Conservation (phyloP, 768 basidiomycete genomes). For the Galerina sulciceps region DNA sequence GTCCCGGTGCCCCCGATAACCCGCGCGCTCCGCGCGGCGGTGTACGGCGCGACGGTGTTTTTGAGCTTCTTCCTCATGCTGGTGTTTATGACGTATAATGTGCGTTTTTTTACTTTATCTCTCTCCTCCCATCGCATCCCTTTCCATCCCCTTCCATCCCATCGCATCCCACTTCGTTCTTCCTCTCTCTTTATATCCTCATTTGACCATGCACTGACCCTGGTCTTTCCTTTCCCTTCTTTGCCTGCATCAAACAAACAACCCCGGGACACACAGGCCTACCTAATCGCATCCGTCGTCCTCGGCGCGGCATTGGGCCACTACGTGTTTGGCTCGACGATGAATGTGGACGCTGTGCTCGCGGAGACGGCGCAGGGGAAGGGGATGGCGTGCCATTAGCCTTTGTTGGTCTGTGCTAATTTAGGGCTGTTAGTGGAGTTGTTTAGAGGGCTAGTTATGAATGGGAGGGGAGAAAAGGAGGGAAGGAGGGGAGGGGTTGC, state of each 20-base stretch:
- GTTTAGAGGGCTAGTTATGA: too few species aligned
- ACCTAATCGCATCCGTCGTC: slow-evolving; percentile 83
- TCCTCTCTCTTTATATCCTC: background rate
- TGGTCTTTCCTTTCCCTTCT: background rate
- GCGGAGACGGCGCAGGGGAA: slow-evolving; percentile 49
- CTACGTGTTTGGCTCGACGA: slow-evolving; percentile 69
- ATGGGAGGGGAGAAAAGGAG: too few species aligned
- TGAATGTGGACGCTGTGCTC: slow-evolving; percentile 66
- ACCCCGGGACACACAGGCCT: slow-evolving; percentile 59
- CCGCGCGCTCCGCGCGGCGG: slow-evolving; percentile 60
- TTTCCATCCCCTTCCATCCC: too few species aligned
- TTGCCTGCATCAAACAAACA: background rate
- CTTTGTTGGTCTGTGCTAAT: background rate
- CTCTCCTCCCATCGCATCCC: too few species aligned
- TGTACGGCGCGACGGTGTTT: slow-evolving; percentile 80
- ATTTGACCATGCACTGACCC: background rate
- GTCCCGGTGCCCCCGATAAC: slow-evolving; percentile 51
- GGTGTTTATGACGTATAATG: slow-evolving; percentile 97
- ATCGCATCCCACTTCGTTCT: too few species aligned
- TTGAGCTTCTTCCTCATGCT: slow-evolving; percentile 93
- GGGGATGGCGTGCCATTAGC: slow-evolving; percentile 80
- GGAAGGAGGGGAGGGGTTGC: too few species aligned
- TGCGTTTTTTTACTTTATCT: slow-evolving; percentile 28
- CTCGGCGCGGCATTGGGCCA: slow-evolving; percentile 85
- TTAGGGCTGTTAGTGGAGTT: background rate